phyloP scores from a whole-genome alignment of 495 filamentous ascomycete species.

The Penicillium pancosmium region DNA sequence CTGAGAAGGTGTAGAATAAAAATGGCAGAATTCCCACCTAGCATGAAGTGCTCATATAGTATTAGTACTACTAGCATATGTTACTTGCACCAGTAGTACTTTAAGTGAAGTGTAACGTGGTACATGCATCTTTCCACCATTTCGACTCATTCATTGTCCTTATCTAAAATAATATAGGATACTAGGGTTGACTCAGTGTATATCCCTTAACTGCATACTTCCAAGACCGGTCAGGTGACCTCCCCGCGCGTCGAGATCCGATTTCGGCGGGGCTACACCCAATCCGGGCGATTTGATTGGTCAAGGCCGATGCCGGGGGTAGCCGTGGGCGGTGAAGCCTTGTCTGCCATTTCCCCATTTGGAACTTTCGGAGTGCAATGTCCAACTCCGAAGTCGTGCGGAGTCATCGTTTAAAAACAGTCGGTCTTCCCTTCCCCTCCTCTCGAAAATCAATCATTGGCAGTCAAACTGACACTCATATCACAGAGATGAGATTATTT shows the following conservation, averaged over 20 bases:
- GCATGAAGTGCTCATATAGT: no score
- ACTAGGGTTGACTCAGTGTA: no score
- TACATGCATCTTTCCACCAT: no score
- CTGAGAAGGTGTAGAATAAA: no score
- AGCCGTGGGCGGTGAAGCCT: slow-evolving; percentile 26
- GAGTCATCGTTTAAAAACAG: slow-evolving; percentile 35
- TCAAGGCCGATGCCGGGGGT: neutral
- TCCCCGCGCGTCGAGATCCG: neutral
- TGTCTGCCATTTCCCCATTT: neutral
- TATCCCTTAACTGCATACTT: no score
- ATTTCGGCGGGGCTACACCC: slow-evolving; percentile 1
- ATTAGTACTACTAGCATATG: no score
- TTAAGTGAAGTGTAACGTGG: no score
- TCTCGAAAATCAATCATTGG: neutral
- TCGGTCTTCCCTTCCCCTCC: slow-evolving; percentile 9
- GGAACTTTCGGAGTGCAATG: slow-evolving; percentile 34
- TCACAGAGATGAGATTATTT: slow-evolving; percentile 39
- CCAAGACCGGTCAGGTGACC: neutral
- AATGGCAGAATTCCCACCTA: no score
- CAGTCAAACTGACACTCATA: neutral
- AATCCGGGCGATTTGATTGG: neutral
- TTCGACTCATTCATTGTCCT: no score
- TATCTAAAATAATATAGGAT: no score
- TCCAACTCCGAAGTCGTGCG: slow-evolving; percentile 32
- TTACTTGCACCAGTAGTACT: no score